Evolutionary conservation across 2,329 filamentous ascomycete genomes (phyloP), one percentile per base, ranked within the genome.

Genomic region (Huntiella savannae): DNA sequence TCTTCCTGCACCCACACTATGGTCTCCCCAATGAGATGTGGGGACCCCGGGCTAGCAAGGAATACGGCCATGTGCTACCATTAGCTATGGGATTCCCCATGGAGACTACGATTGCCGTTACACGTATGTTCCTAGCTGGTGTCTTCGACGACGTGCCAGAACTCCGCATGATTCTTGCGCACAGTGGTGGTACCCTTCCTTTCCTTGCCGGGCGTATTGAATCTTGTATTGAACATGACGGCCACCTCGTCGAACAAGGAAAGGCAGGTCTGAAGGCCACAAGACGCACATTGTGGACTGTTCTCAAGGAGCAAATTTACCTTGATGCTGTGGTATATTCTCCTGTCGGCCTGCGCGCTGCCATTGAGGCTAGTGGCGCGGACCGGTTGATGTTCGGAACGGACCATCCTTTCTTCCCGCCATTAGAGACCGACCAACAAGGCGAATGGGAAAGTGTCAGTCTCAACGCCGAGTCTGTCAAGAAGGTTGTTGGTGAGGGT

Each of bases 1-100:
- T 93, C 42, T 95, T 95, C 63, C 61, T 95, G 44, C 87, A 95
- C 60, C 87, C 87, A 22, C 87, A 95, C 61, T 94, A 95, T 58
- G 87, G 87, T 1, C 71, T 95, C 2, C 86, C 85, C 0, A 72
- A 73, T 49, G 72, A 76, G 6, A 83, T 92, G 3, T 94, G 82
- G 63, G 87, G 87, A 0, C 73, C 82, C 0, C 67, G 79, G 5
- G 74, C 73, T 0, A 65, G 60, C 36, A 66, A 64, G 16, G 77
- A 79, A 50, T 94, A 92, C 57, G 87, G 87, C 0, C 87, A 94
- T 58, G 85, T 94, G 1, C 68, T 95, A 2, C 82, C 86, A 0
- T 66, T 95, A 0, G 83, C 85, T 0, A 65, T 95, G 3, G 87
- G 87, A 0, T 94, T 94, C 58, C 86, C 87, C 0, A 73, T 95